Percentiles rank a stretch among this genome's conserved stretches.
These are phyloP conservation scores for Sapria himalayana DNA, from an alignment of 345 rosid species.

Conservation along the genomic window DNA sequence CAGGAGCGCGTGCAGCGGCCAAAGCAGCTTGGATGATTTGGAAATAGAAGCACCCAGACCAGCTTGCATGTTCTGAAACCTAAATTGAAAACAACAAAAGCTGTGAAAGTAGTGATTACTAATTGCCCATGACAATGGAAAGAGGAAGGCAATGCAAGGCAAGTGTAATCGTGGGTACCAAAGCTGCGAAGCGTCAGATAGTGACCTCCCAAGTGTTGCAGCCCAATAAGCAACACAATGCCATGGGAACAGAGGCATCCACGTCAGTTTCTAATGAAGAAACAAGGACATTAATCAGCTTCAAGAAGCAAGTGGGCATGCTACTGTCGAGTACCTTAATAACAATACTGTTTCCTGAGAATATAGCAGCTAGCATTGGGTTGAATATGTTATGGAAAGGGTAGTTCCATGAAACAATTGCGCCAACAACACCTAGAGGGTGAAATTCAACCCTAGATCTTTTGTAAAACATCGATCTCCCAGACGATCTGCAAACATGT, in stretches of 20 bases:
- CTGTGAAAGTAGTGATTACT: slow-evolving; percentile 7
- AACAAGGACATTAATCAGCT: neutral
- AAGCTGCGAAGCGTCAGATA: slow-evolving; percentile 2
- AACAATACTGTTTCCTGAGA: slow-evolving; percentile 86
- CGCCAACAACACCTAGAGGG: slow-evolving; percentile 91
- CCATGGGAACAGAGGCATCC: slow-evolving; percentile 2
- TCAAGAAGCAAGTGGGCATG: neutral
- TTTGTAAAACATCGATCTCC: slow-evolving; percentile 94
- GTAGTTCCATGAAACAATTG: slow-evolving; percentile 97
- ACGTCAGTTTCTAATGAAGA: slow-evolving; percentile 1
- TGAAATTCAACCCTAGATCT: slow-evolving; percentile 73
- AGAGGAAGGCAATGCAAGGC: too few species aligned
- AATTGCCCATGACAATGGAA: too few species aligned
- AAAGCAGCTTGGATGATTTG: slow-evolving; percentile 89
- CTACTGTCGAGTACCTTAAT: slow-evolving; percentile 35
- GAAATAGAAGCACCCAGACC: slow-evolving; percentile 91
- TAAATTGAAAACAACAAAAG: slow-evolving; percentile 17
- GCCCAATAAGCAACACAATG: neutral
- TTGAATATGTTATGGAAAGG: slow-evolving; percentile 97
- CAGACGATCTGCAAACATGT: slow-evolving; percentile 44
- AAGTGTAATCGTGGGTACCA: slow-evolving; percentile 5
- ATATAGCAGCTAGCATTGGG: slow-evolving; percentile 94
- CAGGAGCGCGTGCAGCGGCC: slow-evolving; percentile 94
- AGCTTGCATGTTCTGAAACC: slow-evolving; percentile 91
- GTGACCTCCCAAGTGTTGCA: slow-evolving; percentile 1